Base-by-base conservation (phyloP, 495 filamentous ascomycete genomes). In the Aspergillus bridgeri region DNA sequence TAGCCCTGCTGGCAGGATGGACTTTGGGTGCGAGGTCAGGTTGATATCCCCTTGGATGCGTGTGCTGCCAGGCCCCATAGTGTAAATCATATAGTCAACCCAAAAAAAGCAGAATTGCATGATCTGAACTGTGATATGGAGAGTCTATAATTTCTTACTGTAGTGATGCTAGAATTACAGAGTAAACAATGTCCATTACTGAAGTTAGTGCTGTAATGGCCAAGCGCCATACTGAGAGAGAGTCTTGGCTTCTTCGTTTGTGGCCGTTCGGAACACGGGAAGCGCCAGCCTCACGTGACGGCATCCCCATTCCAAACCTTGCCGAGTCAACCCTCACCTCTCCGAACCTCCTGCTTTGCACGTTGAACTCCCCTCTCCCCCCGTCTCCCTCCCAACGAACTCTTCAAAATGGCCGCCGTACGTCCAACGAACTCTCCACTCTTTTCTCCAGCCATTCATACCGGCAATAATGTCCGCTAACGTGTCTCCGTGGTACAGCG, bases 371-470 rank as follows among this genome's bases (percentile, higher is more conserved):
- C 66, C 64, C 72, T 65, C 74, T 74, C 68, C 73, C 72, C 69
- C 65, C 60, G 63, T 63, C 58, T 69, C 65, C 66, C 60, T 67
- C 70, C 71, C 70, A 63, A 72, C 75, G 73, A 77, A 78, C 78
- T 67, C 69, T 64, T 71, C 75, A 86, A 78, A 86, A 94, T 91
- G 89, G 90, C 92, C 78, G 85, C 88, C 86, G 90, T 94, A 92
- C 75, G 89, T 92, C 24, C 48, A 46, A 42, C 19, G 5, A 46
- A 22, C 22, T 17, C 19, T 43, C 27, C 21, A 15, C 3, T 0
- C 21, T 23, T 42, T 21, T 15, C 46, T 46, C 27, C 20, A 33
- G 21, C 33, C 21, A 46, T 19, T 51, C 42, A 29, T 47, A 20
- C 48, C 22, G n/a, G 42, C 48, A 51, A 56, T 53, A 48, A 19